Evolutionary conservation across 2,329 filamentous ascomycete genomes (phyloP).

Genomic region (Penicillium freii): DNA sequence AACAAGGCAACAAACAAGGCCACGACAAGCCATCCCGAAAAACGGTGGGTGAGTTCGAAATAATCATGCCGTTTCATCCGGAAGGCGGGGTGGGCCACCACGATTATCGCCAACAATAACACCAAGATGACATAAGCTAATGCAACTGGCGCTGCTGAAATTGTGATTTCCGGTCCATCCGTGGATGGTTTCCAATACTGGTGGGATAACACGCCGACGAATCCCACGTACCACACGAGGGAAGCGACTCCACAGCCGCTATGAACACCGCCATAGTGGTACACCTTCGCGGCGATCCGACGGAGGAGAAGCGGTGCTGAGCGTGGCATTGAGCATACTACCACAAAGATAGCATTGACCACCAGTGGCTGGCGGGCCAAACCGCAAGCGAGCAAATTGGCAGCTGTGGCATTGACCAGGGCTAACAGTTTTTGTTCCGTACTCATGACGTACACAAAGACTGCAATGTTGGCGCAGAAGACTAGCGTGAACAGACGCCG

Average conservation of each 20-base stretch:
- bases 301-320: constrained; percentile 48
- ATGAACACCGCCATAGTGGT: constrained; percentile 56
- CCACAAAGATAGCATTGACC: constrained; percentile 52
- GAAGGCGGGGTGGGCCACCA: constrained; percentile 63
- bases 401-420: constrained; percentile 44
- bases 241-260: constrained; percentile 52
- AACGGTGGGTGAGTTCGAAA: constrained; percentile 71
- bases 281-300: constrained; percentile 49
- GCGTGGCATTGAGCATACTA: constrained; percentile 47
- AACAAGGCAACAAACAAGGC: constrained; percentile 64
- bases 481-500: constrained; percentile 45
- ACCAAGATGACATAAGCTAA: constrained; percentile 59
- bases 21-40: constrained; percentile 68
- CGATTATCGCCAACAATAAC: constrained; percentile 60
- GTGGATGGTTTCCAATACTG: constrained; percentile 31
- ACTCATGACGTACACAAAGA: constrained; percentile 39
- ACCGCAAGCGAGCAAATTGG: constrained; percentile 49
- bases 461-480: constrained; percentile 40
- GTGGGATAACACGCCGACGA: constrained; percentile 36
- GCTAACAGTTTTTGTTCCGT: constrained; percentile 37
- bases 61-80: constrained; percentile 63
- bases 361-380: constrained; percentile 54
- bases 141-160: constrained; percentile 45
- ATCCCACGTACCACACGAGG: constrained; percentile 48
- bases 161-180: constrained; percentile 14